These are phyloP conservation scores for Paraphaeosphaeria sporulosa DNA, from an alignment of 2,329 filamentous ascomycete species.

Conservation along the genomic window DNA sequence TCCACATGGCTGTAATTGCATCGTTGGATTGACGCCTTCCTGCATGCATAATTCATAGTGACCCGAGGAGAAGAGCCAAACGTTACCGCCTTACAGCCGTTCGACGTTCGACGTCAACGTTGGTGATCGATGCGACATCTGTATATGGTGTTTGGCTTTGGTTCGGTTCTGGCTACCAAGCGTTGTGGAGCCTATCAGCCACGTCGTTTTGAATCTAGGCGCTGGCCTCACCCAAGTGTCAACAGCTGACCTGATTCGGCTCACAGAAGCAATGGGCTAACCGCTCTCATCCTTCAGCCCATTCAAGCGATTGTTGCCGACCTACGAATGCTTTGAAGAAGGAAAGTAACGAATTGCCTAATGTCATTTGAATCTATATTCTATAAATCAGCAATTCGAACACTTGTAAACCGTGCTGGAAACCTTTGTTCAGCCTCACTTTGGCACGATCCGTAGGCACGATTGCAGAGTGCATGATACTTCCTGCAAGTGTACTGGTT, in stretches of 20 bases:
- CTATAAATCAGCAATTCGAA: background rate
- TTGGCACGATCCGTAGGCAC: background rate
- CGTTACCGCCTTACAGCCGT: background rate
- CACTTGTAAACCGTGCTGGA: background rate
- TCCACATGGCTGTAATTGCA: constrained; percentile 16
- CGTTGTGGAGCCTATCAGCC: constrained; percentile 24
- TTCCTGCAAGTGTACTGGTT: constrained; percentile 8
- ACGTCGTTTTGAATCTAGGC: background rate
- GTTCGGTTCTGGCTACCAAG: constrained; percentile 19
- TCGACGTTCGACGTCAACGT: background rate
- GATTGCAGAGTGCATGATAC: background rate
- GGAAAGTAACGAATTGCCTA: too few species aligned
- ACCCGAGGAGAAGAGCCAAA: background rate
- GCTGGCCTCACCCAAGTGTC: background rate
- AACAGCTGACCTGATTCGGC: background rate
- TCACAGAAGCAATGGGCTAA: background rate
- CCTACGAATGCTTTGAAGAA: too few species aligned
- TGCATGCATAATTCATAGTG: constrained; percentile 21
- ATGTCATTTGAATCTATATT: background rate
- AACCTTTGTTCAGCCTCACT: background rate
- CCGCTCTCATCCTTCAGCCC: background rate
- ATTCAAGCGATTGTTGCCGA: background rate
- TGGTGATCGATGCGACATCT: constrained; percentile 15
- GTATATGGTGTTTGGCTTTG: background rate
- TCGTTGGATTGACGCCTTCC: constrained; percentile 29